Conservation (phyloP, 768 basidiomycete genomes). For the Phylloporus arenicola region DNA sequence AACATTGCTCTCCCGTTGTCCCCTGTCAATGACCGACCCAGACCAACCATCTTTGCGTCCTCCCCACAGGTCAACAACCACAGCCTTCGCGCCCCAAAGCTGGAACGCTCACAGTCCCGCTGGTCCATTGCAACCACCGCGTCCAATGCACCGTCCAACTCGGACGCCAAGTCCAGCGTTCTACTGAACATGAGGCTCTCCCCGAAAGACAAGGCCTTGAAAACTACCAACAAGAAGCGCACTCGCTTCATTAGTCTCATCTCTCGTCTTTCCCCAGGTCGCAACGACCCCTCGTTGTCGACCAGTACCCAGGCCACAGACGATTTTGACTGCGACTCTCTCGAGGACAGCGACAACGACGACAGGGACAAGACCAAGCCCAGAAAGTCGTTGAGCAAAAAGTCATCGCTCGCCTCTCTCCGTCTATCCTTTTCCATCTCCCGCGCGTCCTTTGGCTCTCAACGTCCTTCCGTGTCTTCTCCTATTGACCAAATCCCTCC, state of each 20-base stretch:
- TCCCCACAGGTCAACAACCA: background rate
- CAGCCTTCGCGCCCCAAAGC: constrained; percentile 4
- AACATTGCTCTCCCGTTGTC: constrained; percentile 24
- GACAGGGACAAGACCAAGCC: constrained; percentile 12
- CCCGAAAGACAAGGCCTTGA: constrained; percentile 18
- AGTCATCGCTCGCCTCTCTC: constrained; percentile 28
- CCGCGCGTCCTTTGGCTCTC: constrained; percentile 25
- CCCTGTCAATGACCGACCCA: constrained; percentile 10
- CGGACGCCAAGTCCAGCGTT: constrained; percentile 6
- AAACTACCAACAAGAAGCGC: constrained; percentile 25
- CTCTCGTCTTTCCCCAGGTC: constrained; percentile 28
- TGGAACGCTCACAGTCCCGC: constrained; percentile 15
- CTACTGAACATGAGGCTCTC: constrained; percentile 10
- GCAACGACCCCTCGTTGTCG: constrained; percentile 14
- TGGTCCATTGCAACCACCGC: constrained; percentile 32
- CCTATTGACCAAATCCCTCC: constrained; percentile 24
- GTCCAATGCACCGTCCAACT: constrained; percentile 18
- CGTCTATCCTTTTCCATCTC: constrained; percentile 28
- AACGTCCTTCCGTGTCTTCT: constrained; percentile 18
- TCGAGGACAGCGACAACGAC: constrained; percentile 20
- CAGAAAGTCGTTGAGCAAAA: constrained; percentile 23
- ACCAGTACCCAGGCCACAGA: constrained; percentile 1
- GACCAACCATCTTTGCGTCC: background rate
- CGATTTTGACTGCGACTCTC: constrained; percentile 9
- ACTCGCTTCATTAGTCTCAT: constrained; percentile 31